Conservation (phyloP, 192 early-diverging fungal species). For the Phycomyces nitens region DNA sequence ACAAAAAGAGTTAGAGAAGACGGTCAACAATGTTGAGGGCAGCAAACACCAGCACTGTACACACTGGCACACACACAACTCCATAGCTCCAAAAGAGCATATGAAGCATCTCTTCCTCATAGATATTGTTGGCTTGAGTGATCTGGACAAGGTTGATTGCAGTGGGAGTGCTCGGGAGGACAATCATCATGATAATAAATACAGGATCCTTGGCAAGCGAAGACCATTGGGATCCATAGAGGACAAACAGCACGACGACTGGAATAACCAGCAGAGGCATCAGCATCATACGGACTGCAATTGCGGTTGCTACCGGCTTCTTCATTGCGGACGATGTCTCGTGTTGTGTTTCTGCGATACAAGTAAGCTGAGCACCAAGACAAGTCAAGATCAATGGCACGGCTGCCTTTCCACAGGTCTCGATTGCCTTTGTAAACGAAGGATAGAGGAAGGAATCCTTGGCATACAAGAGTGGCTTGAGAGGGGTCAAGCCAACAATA, state of each 20-base stretch:
- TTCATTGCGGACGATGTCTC: slow-evolving; percentile 12
- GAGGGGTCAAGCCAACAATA: slow-evolving; percentile 58
- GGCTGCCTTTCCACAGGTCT: slow-evolving; percentile 69
- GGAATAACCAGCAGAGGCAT: slow-evolving; percentile 42
- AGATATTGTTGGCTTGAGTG: slow-evolving; percentile 64
- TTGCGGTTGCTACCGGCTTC: slow-evolving; percentile 33
- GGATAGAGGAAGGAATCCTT: slow-evolving; percentile 47
- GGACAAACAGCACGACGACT: slow-evolving; percentile 27
- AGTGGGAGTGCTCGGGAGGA: slow-evolving; percentile 62
- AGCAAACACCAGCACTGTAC: slow-evolving; percentile 29
- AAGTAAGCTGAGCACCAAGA: slow-evolving; percentile 64
- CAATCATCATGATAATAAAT: slow-evolving; percentile 60
- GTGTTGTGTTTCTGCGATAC: slow-evolving; percentile 12
- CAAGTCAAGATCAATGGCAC: slow-evolving; percentile 76
- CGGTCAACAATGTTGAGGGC: slow-evolving; percentile 30
- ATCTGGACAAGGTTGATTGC: slow-evolving; percentile 73
- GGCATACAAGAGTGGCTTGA: slow-evolving; percentile 61
- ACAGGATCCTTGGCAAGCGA: slow-evolving; percentile 62
- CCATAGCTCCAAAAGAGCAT: slow-evolving; percentile 70
- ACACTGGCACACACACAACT: slow-evolving; percentile 38
- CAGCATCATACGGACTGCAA: slow-evolving; percentile 34
- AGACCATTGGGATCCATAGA: slow-evolving; percentile 24
- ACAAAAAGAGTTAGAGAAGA: background rate
- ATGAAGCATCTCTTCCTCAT: slow-evolving; percentile 63
- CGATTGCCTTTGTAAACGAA: slow-evolving; percentile 62